phyloP scores from a whole-genome alignment of 2,329 filamentous ascomycete genomes.

The Aspergillus fumigatiaffinis region DNA sequence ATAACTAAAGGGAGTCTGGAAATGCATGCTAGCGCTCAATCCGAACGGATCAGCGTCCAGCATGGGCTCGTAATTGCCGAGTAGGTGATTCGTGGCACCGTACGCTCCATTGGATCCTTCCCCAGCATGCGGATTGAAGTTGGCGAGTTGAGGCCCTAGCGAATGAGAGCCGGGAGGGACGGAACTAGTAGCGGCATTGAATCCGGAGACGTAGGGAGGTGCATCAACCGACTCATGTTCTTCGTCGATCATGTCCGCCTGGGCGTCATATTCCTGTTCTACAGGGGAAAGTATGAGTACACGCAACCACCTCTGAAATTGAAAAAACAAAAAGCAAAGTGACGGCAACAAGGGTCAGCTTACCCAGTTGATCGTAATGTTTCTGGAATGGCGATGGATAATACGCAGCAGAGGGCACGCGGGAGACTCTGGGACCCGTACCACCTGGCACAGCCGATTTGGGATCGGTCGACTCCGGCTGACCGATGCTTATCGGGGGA shows the following conservation, averaged over 20 bases:
- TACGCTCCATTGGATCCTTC: slow-evolving; percentile 39
- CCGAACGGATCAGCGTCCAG: slow-evolving; percentile 92
- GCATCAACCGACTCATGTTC: slow-evolving; percentile 66
- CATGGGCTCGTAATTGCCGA: slow-evolving; percentile 77
- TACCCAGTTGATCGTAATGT: slow-evolving; percentile 94
- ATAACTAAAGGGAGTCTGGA: slow-evolving; percentile 70
- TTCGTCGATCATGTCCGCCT: slow-evolving; percentile 84
- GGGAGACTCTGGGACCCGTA: slow-evolving; percentile 25
- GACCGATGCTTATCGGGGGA: slow-evolving; percentile 33
- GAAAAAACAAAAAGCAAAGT: slow-evolving; percentile 32
- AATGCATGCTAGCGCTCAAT: slow-evolving; percentile 90
- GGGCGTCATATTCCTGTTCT: slow-evolving; percentile 97
- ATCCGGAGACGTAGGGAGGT: slow-evolving; percentile 60
- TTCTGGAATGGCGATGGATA: slow-evolving; percentile 88
- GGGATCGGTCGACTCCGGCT: slow-evolving; percentile 33
- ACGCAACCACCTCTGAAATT: slow-evolving; percentile 53
- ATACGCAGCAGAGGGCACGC: slow-evolving; percentile 53
- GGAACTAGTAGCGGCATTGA: slow-evolving; percentile 36
- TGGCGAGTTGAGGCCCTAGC: slow-evolving; percentile 41
- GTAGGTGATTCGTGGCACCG: slow-evolving; percentile 49
- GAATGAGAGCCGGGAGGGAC: slow-evolving; percentile 39
- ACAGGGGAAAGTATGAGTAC: slow-evolving; percentile 57
- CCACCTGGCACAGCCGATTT: slow-evolving; percentile 30
- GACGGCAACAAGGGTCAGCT: slow-evolving; percentile 56
- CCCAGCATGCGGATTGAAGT: slow-evolving; percentile 33